Percentiles rank a stretch among this genome's conserved stretches.
phyloP scores from a whole-genome alignment of 2,329 filamentous ascomycete species.

The Passalora sequoiae region DNA sequence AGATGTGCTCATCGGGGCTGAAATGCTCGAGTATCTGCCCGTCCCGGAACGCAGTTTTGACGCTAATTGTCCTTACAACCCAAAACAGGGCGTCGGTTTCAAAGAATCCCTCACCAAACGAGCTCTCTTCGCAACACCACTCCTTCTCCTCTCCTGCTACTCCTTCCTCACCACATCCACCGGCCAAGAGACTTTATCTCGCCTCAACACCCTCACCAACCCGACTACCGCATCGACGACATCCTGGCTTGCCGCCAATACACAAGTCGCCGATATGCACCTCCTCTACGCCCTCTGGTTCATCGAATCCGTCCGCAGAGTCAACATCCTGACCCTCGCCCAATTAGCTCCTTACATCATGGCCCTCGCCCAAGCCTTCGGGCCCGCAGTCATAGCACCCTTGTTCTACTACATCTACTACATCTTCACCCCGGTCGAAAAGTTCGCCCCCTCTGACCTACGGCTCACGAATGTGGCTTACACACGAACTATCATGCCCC shows the following conservation, averaged over 20 bases:
- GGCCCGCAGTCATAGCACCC: conserved; percentile 33
- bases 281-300: conserved; percentile 9
- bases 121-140: conserved; percentile 5
- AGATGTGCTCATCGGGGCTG: conserved; percentile 21
- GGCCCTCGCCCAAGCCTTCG: conserved; percentile 27
- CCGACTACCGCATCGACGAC: background rate
- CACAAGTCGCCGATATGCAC: background rate
- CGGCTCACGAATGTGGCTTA: conserved; percentile 30
- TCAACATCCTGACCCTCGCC: conserved; percentile 3
- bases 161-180: background rate
- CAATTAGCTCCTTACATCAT: conserved; percentile 20
- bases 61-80: conserved; percentile 31
- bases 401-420: conserved; percentile 39
- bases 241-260: conserved; percentile 1
- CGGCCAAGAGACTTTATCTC: background rate
- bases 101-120: conserved; percentile 23
- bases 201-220: background rate
- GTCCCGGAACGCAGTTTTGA: conserved; percentile 22
- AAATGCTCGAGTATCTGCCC: conserved; percentile 30
- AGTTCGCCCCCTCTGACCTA: conserved; percentile 33
- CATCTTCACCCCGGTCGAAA: conserved; percentile 32
- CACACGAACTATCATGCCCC: conserved; percentile 30
- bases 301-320: conserved; percentile 11
- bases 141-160: conserved; percentile 5
- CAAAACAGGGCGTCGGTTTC: conserved; percentile 24